Percentiles rank a stretch among this genome's conserved stretches.
These are phyloP conservation scores for Tinospora cordifolia DNA, from an alignment of 164 flowering plant genomes.

Conservation along the genomic window DNA sequence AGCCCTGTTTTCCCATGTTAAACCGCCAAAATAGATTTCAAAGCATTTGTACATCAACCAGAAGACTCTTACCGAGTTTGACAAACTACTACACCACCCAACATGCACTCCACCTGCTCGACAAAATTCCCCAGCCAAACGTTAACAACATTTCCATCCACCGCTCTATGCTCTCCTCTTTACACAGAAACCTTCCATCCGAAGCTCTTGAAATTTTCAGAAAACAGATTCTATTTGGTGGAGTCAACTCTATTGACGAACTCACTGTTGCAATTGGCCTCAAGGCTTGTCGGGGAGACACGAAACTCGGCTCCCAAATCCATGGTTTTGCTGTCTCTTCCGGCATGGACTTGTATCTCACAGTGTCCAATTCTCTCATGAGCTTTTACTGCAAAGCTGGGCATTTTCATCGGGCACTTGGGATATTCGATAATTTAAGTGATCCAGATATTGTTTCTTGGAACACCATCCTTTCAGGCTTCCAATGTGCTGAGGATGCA, in stretches of 20 bases:
- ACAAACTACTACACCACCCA: conserved; percentile 12
- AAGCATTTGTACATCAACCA: conserved; percentile 9
- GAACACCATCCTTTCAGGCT: conserved; percentile 76
- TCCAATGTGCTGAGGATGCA: conserved; percentile 34
- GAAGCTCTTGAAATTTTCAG: conserved; percentile 43
- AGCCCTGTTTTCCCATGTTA: conserved; percentile 23
- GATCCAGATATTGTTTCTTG: conserved; percentile 66
- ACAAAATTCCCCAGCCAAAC: conserved; percentile 33
- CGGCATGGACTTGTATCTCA: conserved; percentile 40
- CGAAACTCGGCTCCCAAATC: conserved; percentile 42
- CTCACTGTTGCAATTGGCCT: conserved; percentile 47
- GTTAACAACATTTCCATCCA: conserved; percentile 12
- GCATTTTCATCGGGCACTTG: conserved; percentile 33
- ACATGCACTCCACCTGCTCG: conserved; percentile 40
- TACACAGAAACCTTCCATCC: conserved; percentile 22
- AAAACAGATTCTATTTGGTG: conserved; percentile 27
- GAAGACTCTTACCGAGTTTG: conserved; percentile 9
- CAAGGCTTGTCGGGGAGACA: conserved; percentile 54
- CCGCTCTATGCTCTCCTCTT: conserved; percentile 30
- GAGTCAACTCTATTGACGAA: conserved; percentile 28
- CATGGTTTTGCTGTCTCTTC: conserved; percentile 58
- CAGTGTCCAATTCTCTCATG: conserved; percentile 78
- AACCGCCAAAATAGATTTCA: conserved; percentile 26
- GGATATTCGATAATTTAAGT: conserved; percentile 39
- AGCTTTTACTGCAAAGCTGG: conserved; percentile 63